phyloP scores from a whole-genome alignment of 2,329 filamentous ascomycete species.

The Nigrospora sphaerica region DNA sequence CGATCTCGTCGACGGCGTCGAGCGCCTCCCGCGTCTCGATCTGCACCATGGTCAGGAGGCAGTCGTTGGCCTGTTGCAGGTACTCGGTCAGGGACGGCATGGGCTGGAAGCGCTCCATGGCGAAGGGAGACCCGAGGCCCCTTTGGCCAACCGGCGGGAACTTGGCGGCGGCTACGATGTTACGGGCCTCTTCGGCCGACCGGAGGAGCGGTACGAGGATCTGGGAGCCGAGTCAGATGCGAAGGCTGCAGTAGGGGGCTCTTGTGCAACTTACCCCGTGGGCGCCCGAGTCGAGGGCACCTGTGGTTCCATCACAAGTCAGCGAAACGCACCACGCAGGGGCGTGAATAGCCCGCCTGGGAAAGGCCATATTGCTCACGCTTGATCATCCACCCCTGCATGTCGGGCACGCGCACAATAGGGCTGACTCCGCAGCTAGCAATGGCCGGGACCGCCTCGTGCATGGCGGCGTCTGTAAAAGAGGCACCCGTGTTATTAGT shows the following conservation, averaged over 20 bases:
- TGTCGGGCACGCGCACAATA: conserved; percentile 50
- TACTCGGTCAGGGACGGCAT: conserved; percentile 46
- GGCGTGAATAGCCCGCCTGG: background rate
- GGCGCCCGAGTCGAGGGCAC: conserved; percentile 50
- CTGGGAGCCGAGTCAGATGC: conserved; percentile 13
- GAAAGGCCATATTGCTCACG: conserved; percentile 26
- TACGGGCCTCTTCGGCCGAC: conserved; percentile 43
- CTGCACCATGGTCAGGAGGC: conserved; percentile 58
- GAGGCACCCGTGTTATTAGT: conserved; percentile 1
- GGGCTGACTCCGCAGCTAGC: conserved; percentile 48
- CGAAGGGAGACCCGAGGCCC: conserved; percentile 50
- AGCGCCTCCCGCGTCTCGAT: conserved; percentile 61
- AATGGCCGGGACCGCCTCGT: conserved; percentile 50
- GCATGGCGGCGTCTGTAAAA: conserved; percentile 43
- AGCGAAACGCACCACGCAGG: background rate
- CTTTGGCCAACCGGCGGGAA: conserved; percentile 48
- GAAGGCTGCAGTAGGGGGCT: background rate
- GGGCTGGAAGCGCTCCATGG: conserved; percentile 40
- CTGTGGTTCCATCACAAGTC: conserved; percentile 16
- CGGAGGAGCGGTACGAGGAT: conserved; percentile 47
- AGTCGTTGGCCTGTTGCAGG: conserved; percentile 47
- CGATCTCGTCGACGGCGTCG: conserved; percentile 54
- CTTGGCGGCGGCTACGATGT: conserved; percentile 43
- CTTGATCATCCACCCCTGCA: conserved; percentile 50
- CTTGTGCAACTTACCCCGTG: conserved; percentile 37